Evolutionary conservation across 257 asterid species (phyloP).

Genomic region (Capsicum pubescens): DNA sequence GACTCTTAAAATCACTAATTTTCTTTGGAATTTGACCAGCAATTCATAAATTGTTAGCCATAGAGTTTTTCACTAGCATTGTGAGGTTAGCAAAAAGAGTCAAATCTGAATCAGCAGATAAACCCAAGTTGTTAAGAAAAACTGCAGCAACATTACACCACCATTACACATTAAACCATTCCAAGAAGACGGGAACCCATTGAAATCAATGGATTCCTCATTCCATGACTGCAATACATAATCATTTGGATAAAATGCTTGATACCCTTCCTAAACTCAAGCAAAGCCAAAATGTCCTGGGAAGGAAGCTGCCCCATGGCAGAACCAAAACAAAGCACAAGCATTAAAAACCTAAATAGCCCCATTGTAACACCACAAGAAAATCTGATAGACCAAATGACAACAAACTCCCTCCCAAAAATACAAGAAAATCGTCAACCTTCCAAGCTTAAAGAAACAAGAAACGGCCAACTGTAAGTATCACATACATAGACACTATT

Average conservation of each 20-base stretch:
- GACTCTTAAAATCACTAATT: too few species aligned
- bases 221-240: slow-evolving; percentile 85
- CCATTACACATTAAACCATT: slow-evolving; percentile 94
- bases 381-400: too few species aligned
- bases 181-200: slow-evolving; percentile 92
- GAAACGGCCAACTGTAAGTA: too few species aligned
- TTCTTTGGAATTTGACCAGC: slow-evolving; percentile 41
- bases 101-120: slow-evolving; percentile 73
- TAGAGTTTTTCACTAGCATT: slow-evolving; percentile 82
- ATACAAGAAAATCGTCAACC: too few species aligned
- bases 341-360: slow-evolving; percentile 54
- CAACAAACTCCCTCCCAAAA: too few species aligned
- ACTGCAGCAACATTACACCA: slow-evolving; percentile 82
- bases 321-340: slow-evolving; percentile 51
- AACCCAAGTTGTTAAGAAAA: slow-evolving; percentile 74
- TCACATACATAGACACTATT: too few species aligned
- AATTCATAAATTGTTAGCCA: slow-evolving; percentile 72
- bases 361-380: slow-evolving; percentile 53
- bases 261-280: slow-evolving; percentile 91
- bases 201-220: slow-evolving; percentile 94
- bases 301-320: slow-evolving; percentile 89
- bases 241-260: slow-evolving; percentile 83
- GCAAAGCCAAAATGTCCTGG: slow-evolving; percentile 76
- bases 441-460: too few species aligned
- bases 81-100: slow-evolving; percentile 73